Base-by-base conservation (phyloP, 495 filamentous ascomycete species). In the Penicillium flavigenum region DNA sequence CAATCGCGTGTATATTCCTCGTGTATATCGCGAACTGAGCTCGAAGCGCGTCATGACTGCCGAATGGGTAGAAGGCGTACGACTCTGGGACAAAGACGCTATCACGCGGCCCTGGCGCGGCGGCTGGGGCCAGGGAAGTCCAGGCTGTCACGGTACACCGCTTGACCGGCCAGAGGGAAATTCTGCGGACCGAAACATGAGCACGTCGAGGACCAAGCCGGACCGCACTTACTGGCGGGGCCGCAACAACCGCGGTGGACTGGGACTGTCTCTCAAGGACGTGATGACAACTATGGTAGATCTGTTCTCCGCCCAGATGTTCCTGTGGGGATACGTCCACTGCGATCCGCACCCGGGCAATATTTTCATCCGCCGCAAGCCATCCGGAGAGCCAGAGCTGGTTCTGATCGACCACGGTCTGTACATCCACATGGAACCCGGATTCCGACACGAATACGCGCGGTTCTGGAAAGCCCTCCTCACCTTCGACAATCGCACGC, bases 341-440 rank as follows among this genome's bases (percentile, higher is more conserved):
- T 96, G 92, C 71, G 93, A 98, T 69, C 93, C 93, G 3, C 93
- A 98, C 64, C 94, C 94, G 0, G 93, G 93, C 1, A 98, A 98
- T 71, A 95, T 98, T 65, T 95, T 98, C 74, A 88, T 97, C 65
- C 84, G 93, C 1, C 88, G 94, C 1, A 77, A 89, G 19, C 90
- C 92, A 3, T 84, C 77, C 31, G 93, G 93, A 31, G 81, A 87
- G 39, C 80, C 94, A 1, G 91, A 98, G 70, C 79, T 98, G 17
- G 92, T 97, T 2, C 86, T 98, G 10, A 96, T 98, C 63, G 93
- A 98, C 72, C 93, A 98, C 69, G 93, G 93, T 0, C 81, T 98
- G 29, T 98, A 98, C 72, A 89, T 98, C 52, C 87, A 87, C 67
- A 93, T 96, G 86, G 79, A 83, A 27, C 86, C 90, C 9, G 77